A percentile compares a stretch with the other conserved stretches of the same genome.
Evolutionary conservation across 2,329 filamentous ascomycete species (phyloP).

Genomic region (Colletotrichum filicis): DNA sequence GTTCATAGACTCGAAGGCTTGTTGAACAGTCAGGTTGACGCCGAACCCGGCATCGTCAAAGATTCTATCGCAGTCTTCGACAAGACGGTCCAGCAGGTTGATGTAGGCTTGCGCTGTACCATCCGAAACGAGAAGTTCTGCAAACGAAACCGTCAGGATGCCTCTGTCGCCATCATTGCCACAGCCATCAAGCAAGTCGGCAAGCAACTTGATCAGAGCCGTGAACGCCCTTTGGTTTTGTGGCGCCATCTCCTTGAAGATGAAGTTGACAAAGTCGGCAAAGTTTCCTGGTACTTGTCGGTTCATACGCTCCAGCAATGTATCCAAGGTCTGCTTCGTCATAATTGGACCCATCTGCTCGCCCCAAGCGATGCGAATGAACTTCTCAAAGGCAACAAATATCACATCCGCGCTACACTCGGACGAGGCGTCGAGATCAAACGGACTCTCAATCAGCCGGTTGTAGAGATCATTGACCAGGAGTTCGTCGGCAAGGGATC

Average conservation of each 20-base stretch:
- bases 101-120: conserved; percentile 85
- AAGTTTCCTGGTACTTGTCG: conserved; percentile 79
- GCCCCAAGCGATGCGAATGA: conserved; percentile 87
- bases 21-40: conserved; percentile 40
- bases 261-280: conserved; percentile 73
- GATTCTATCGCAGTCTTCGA: conserved; percentile 90
- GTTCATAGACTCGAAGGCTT: conserved; percentile 68
- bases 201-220: conserved; percentile 84
- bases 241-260: conserved; percentile 74
- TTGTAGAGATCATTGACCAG: conserved; percentile 93
- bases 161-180: conserved; percentile 92
- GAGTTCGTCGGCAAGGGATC: conserved; percentile 78
- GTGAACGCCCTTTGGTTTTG: conserved; percentile 83
- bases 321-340: conserved; percentile 75
- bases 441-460: conserved; percentile 83
- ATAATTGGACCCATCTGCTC: conserved; percentile 90
- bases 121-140: conserved; percentile 84
- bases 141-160: conserved; percentile 87
- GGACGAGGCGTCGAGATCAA: conserved; percentile 78
- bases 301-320: conserved; percentile 76
- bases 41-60: conserved; percentile 72
- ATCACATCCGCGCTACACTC: conserved; percentile 86
- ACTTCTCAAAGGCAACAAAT: conserved; percentile 94
- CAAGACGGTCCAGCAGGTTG: conserved; percentile 86
- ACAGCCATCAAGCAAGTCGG: conserved; percentile 88